Conservation (phyloP, 768 basidiomycete genomes). For the Phaeotremella fagi region DNA sequence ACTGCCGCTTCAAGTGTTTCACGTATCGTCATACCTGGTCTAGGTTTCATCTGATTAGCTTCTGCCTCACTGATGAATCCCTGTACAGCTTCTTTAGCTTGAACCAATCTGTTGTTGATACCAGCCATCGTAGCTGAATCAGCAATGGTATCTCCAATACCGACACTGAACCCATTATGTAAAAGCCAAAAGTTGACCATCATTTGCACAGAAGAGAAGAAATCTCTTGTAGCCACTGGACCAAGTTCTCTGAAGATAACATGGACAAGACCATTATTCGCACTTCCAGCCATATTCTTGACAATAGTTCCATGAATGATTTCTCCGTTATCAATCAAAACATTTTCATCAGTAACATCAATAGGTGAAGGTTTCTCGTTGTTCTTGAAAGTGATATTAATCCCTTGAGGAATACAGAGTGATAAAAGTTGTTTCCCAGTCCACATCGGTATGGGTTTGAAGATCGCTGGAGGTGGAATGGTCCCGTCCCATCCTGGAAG, state of each 20-base stretch:
- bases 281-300: slow-evolving; percentile 97
- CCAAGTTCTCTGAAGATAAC: slow-evolving; percentile 98
- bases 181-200: slow-evolving; percentile 98
- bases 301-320: slow-evolving; percentile 91
- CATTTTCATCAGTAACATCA: slow-evolving; percentile 86
- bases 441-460: slow-evolving; percentile 97
- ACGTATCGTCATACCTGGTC: slow-evolving; percentile 98
- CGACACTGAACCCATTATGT: slow-evolving; percentile 98
- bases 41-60: slow-evolving; percentile 78
- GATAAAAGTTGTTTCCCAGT: slow-evolving; percentile 94
- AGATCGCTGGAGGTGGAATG: slow-evolving; percentile 84
- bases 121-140: slow-evolving; percentile 79
- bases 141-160: slow-evolving; percentile 97
- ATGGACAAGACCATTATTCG: slow-evolving; percentile 85
- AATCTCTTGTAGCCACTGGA: slow-evolving; percentile 77
- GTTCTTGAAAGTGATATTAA: slow-evolving; percentile 59
- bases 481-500: slow-evolving; percentile 94
- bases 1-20: slow-evolving; percentile 95
- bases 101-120: slow-evolving; percentile 75
- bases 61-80: slow-evolving; percentile 75
- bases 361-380: slow-evolving; percentile 72
- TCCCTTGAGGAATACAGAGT: slow-evolving; percentile 86
- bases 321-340: slow-evolving; percentile 95
- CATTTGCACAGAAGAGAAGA: slow-evolving; percentile 90
- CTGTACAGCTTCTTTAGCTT: slow-evolving; percentile 74